These are phyloP conservation scores for Desmodesmus armatus DNA, from an alignment of 139 green algal genomes.

Conservation along the genomic window DNA sequence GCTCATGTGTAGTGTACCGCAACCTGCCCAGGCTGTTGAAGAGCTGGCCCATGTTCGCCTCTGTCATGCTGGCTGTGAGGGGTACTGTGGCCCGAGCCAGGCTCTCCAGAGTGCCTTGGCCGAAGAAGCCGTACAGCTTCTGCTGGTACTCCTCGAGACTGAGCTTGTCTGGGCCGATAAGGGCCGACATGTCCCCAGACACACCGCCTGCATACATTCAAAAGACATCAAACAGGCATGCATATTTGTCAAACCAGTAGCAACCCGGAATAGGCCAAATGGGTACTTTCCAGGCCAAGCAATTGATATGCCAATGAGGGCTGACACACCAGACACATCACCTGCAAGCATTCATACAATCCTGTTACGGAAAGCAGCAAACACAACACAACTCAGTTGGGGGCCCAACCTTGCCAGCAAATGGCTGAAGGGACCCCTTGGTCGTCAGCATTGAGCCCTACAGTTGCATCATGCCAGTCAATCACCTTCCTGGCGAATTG, in stretches of 20 bases:
- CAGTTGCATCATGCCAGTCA: no score
- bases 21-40: neutral
- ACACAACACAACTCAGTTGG: no score
- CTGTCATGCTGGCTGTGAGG: neutral
- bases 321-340: neutral
- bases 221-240: neutral
- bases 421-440: no score
- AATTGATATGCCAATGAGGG: neutral
- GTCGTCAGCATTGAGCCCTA: no score
- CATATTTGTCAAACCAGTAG: no score
- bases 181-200: neutral
- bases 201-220: neutral
- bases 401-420: no score
- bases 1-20: neutral
- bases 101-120: neutral
- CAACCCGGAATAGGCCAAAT: no score
- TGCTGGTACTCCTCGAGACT: slow-evolving; percentile 12
- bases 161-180: neutral
- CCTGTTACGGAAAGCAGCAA: no score
- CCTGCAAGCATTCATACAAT: no score
- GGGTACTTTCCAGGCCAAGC: no score
- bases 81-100: neutral
- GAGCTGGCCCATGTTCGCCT: neutral
- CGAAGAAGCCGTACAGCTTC: slow-evolving; percentile 16
- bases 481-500: no score